Percentiles rank a stretch among this genome's conserved stretches.
phyloP scores from a whole-genome alignment of 495 filamentous ascomycete genomes.

The Penicillium cataractarum region DNA sequence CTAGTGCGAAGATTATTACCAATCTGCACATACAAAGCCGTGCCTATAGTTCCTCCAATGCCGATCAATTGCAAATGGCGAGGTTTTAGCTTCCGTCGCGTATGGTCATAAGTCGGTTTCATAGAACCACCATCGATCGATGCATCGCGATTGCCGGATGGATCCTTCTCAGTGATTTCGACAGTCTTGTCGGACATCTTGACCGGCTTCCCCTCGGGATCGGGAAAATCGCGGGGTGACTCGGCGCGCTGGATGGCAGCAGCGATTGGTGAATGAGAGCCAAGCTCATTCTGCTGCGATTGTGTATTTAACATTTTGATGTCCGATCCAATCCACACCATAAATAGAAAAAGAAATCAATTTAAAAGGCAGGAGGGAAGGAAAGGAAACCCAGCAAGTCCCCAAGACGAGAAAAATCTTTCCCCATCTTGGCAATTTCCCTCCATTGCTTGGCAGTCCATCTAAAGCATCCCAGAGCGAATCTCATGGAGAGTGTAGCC shows the following conservation, averaged over 20 bases:
- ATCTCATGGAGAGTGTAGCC: neutral
- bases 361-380: neutral
- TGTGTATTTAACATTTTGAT: conserved; percentile 17
- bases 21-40: conserved; percentile 77
- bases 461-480: neutral
- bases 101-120: conserved; percentile 45
- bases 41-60: conserved; percentile 80
- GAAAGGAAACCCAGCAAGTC: neutral
- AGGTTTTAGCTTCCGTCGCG: conserved; percentile 62
- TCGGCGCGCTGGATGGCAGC: conserved; percentile 23
- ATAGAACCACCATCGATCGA: conserved; percentile 34
- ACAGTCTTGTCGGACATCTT: conserved; percentile 16
- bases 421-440: conserved; percentile 12
- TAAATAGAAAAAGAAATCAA: conserved; percentile 2
- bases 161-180: conserved; percentile 24
- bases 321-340: neutral
- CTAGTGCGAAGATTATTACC: conserved; percentile 68
- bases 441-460: conserved; percentile 14
- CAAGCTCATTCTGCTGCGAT: neutral
- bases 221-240: conserved; percentile 6
- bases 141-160: conserved; percentile 22
- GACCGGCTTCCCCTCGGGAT: conserved; percentile 17
- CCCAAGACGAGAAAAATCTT: conserved; percentile 4
- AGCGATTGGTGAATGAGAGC: conserved; percentile 16
- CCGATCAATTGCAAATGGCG: conserved; percentile 76